These are phyloP conservation scores for Ophiostoma australiae DNA, from an alignment of 2,329 filamentous ascomycete genomes.

Conservation along the genomic window DNA sequence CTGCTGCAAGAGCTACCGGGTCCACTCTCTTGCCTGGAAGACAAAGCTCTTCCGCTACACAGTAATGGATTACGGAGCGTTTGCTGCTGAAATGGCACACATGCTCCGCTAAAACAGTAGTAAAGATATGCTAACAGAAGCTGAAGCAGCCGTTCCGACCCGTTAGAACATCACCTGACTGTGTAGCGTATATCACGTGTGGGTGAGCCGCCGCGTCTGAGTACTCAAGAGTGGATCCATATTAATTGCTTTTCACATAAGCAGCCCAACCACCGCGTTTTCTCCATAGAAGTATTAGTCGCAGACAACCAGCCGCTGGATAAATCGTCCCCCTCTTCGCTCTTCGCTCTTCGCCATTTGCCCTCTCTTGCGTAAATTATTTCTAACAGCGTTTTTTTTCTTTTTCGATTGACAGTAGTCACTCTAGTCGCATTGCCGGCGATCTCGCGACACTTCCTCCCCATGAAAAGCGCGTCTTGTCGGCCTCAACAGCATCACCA, in stretches of 20 bases:
- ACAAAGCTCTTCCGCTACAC: not conserved
- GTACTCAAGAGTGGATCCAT: not conserved
- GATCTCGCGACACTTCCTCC: not conserved
- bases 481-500: constrained; percentile 1
- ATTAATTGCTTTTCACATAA: constrained; percentile 1
- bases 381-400: not conserved
- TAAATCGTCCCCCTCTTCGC: constrained; percentile 1
- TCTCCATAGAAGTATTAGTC: constrained; percentile 1
- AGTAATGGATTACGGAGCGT: not conserved
- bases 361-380: not conserved
- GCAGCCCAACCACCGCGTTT: constrained; percentile 13
- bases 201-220: not conserved
- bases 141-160: not conserved
- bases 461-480: not conserved
- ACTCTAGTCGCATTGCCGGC: not conserved
- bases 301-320: not conserved
- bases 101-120: not conserved
- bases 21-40: not conserved
- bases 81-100: not conserved
- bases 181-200: not conserved
- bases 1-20: not conserved
- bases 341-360: not conserved
- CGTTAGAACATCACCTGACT: not conserved
- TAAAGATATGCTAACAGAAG: no score
- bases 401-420: not conserved